These are phyloP conservation scores for Pseudocercospora eumusae DNA, from an alignment of 2,329 filamentous ascomycete genomes.

Conservation along the genomic window DNA sequence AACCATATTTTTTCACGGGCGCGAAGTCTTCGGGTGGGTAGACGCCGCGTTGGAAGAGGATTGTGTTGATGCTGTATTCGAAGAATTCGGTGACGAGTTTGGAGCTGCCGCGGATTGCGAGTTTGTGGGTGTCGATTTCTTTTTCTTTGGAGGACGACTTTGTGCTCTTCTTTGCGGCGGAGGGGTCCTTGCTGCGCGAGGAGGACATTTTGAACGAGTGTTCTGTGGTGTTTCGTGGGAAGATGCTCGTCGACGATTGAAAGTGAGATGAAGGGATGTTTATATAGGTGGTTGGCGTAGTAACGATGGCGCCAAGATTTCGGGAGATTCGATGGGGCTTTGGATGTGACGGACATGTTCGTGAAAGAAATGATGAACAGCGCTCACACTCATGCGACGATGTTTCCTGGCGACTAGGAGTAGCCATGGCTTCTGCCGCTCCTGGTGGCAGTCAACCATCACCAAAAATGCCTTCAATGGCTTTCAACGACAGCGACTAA, in stretches of 20 bases:
- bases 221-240: conserved; percentile 2
- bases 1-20: conserved; percentile 98
- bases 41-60: conserved; percentile 83
- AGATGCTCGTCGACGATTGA: conserved; percentile 3
- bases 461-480: conserved; percentile 13
- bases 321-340: conserved; percentile 5
- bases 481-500: conserved; percentile 12
- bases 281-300: conserved; percentile 16
- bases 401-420: conserved; percentile 43
- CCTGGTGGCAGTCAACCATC: conserved; percentile 16
- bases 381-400: conserved; percentile 50
- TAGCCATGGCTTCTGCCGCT: conserved; percentile 25
- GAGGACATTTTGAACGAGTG: conserved; percentile 23
- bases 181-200: conserved; percentile 19
- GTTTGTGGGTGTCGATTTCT: conserved; percentile 91
- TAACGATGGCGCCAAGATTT: conserved; percentile 15
- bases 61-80: conserved; percentile 97
- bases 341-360: conserved; percentile 2
- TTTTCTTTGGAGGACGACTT: conserved; percentile 44
- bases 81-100: conserved; percentile 77
- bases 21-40: conserved; percentile 97
- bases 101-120: conserved; percentile 74
- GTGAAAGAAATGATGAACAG: background rate
- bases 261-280: conserved; percentile 12
- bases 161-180: conserved; percentile 17